Percentiles rank a stretch among this genome's conserved stretches.
These are phyloP conservation scores for Leptographium procerum DNA, from an alignment of 2,329 filamentous ascomycete species.

Conservation along the genomic window DNA sequence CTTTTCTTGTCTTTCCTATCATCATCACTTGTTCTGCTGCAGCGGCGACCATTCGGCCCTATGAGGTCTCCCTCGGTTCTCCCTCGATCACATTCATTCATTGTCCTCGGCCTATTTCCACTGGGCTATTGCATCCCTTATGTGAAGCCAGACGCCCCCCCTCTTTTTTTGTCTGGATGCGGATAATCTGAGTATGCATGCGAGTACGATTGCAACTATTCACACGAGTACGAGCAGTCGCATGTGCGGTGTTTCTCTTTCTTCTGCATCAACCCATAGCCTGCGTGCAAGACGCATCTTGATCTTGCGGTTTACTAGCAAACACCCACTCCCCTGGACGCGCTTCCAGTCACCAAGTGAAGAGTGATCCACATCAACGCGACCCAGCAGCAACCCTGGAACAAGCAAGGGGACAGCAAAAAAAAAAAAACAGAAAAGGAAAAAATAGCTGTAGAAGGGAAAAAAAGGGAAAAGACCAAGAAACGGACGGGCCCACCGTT, in stretches of 20 bases:
- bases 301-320: not conserved
- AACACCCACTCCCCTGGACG: not conserved
- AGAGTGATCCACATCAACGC: constrained; percentile 8
- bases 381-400: constrained; percentile 10
- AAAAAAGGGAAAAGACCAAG: not conserved
- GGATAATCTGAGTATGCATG: not conserved
- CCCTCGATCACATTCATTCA: not conserved
- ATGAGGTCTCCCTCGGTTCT: not conserved
- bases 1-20: not conserved
- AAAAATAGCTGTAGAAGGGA: not conserved
- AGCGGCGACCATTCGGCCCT: not conserved
- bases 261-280: not conserved
- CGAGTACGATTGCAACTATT: not conserved
- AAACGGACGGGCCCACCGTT: not conserved
- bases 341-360: not conserved
- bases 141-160: too few relatives aligned
- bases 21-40: not conserved
- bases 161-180: too few relatives aligned
- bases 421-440: not conserved
- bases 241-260: not conserved
- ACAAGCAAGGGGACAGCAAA: not conserved
- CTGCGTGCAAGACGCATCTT: not conserved
- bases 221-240: not conserved
- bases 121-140: not conserved
- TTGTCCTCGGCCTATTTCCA: not conserved